Conservation (phyloP, 257 asterid species). For the Marsdenia floribunda region DNA sequence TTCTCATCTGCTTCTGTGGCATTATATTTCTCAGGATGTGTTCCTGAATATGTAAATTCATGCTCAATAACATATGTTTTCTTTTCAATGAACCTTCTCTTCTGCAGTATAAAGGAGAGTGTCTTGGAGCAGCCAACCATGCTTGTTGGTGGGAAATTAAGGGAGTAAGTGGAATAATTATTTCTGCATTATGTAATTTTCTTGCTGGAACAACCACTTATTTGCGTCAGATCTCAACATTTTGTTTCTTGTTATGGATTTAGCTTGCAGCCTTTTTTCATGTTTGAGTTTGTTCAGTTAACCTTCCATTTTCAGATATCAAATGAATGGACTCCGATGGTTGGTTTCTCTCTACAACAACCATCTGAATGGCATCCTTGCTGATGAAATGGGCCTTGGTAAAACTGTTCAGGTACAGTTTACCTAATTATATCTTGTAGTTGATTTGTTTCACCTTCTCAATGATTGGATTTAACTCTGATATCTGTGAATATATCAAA, state of each 20-base stretch:
- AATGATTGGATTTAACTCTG: neutral
- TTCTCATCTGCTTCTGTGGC: neutral
- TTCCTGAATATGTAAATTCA: neutral
- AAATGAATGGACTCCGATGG: slow-evolving; percentile 99
- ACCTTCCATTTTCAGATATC: slow-evolving; percentile 58
- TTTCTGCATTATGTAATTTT: slow-evolving; percentile 5
- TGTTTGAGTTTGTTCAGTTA: slow-evolving; percentile 21
- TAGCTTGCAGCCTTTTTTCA: slow-evolving; percentile 5
- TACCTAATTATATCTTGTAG: neutral
- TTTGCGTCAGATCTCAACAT: slow-evolving; percentile 3
- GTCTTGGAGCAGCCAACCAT: slow-evolving; percentile 67
- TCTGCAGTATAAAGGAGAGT: slow-evolving; percentile 79
- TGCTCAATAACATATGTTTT: neutral
- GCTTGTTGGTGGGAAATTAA: slow-evolving; percentile 84
- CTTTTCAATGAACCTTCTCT: neutral
- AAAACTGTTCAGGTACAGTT: slow-evolving; percentile 91
- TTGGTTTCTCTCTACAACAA: slow-evolving; percentile 93
- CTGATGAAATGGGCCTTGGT: slow-evolving; percentile 99
- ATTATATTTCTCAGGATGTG: neutral
- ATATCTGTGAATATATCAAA: neutral
- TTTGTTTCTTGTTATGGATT: slow-evolving; percentile 10
- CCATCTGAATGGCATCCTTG: slow-evolving; percentile 96
- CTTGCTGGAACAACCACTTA: neutral
- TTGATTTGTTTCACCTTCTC: neutral
- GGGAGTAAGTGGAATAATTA: slow-evolving; percentile 68